Evolutionary conservation across 2,329 filamentous ascomycete species (phyloP), one percentile per base, ranked within the genome.

Genomic region (Penicillium sp.): DNA sequence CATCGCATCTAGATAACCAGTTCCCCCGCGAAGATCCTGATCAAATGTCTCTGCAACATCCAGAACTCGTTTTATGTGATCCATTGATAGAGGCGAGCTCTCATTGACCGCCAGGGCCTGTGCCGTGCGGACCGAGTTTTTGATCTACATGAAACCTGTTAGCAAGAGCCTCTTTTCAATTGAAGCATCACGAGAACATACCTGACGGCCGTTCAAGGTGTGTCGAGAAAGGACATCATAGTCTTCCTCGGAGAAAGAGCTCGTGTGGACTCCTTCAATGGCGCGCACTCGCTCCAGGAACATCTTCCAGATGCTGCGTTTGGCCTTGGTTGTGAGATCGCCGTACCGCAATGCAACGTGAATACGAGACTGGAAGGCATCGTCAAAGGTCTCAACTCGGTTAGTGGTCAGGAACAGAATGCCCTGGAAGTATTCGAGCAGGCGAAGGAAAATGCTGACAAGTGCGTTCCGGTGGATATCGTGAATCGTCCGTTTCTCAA

Each of bases 341-440:
- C 88, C 88, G 71, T 95, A 96, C 26, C 88, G 81, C 8, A 96
- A 77, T 0, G 90, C 89, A 62, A 95, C 86, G 69, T 95, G 90
- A 56, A 95, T 95, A 23, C 91, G 84, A 9, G 85, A 89, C 67
- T 94, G 88, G 78, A 95, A 95, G 0, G 91, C 91, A 56, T 94
- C 89, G 63, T 96, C 91, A 64, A 96, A 95, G 0, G 89, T 92
- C 76, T 86, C 75, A 1, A 95, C 89, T 1, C 90, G 84, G 68
- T 95, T 95, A 2, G 91, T 95, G 0, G 91, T 96, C 24, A 96
- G 73, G 76, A 96, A 95, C 4, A 95, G 71, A 48, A 95, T 95
- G 3, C 91, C 91, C 66, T 95, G 89, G 74, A 95, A 95, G 70
- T 95, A 96, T 71, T 96, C 92, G 0, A 96, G 79, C 51, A 93